These are phyloP conservation scores for Mariannaea elegans DNA, from an alignment of 2,329 filamentous ascomycete genomes.

Conservation along the genomic window DNA sequence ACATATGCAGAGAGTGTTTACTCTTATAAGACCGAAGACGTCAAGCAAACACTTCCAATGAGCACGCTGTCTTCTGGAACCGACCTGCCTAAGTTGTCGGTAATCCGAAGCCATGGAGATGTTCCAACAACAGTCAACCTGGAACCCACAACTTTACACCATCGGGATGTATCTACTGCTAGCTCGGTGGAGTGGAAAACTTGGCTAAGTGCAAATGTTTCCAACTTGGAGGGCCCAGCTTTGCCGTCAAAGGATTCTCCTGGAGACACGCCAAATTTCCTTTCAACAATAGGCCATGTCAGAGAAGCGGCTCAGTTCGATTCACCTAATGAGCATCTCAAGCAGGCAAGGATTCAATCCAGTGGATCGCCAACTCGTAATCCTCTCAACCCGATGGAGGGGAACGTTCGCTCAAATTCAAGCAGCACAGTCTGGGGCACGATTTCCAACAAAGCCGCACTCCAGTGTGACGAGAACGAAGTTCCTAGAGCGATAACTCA, in stretches of 20 bases:
- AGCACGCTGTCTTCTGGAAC: background rate
- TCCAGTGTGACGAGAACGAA: conserved; percentile 31
- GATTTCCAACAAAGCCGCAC: background rate
- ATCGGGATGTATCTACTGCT: conserved; percentile 50
- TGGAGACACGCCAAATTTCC: conserved; percentile 5
- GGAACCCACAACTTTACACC: conserved; percentile 37
- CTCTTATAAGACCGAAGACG: conserved; percentile 46
- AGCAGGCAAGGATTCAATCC: background rate
- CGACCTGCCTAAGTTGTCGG: background rate
- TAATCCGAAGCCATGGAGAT: conserved; percentile 13
- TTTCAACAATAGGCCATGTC: conserved; percentile 50
- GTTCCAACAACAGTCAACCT: conserved; percentile 4
- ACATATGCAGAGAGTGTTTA: conserved; percentile 61
- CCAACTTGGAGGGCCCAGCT: conserved; percentile 51
- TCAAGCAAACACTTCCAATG: conserved; percentile 6
- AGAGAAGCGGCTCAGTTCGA: conserved; percentile 62
- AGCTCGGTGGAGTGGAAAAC: conserved; percentile 65
- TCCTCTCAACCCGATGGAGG: conserved; percentile 25
- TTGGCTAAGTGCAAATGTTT: conserved; percentile 62
- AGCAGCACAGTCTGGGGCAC: background rate
- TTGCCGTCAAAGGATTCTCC: conserved; percentile 21
- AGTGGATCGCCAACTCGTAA: background rate
- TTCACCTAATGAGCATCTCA: conserved; percentile 34
- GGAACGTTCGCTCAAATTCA: conserved; percentile 11
- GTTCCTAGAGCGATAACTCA: conserved; percentile 10